phyloP scores from a whole-genome alignment of 768 basidiomycete species.

The Tylopilus felleus region DNA sequence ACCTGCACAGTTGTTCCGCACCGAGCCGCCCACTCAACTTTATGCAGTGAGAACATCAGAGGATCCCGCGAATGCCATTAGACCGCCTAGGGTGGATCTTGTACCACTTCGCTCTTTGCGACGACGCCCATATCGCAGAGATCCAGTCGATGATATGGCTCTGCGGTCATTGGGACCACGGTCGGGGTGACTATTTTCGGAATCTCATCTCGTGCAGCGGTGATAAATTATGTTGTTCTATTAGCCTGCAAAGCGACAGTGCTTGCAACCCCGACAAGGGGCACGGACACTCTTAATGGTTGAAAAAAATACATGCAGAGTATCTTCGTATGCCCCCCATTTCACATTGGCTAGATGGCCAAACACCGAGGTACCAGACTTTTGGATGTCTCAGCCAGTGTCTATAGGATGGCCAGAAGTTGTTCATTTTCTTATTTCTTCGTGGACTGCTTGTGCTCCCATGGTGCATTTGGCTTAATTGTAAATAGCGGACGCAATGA shows the following conservation, averaged over 20 bases:
- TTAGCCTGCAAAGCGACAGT: constrained; percentile 14
- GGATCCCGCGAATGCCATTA: constrained; percentile 16
- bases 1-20: constrained; percentile 28
- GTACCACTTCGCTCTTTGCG: constrained; percentile 56
- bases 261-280: constrained; percentile 6
- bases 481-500: constrained; percentile 8
- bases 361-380: background rate
- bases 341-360: background rate
- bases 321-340: background rate
- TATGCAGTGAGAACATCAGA: constrained; percentile 28
- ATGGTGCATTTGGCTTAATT: constrained; percentile 30
- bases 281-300: constrained; percentile 1
- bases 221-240: constrained; percentile 20
- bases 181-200: constrained; percentile 34
- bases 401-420: background rate
- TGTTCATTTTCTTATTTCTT: background rate
- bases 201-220: constrained; percentile 12
- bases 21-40: constrained; percentile 28
- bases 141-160: constrained; percentile 60
- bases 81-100: constrained; percentile 40
- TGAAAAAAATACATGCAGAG: background rate
- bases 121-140: constrained; percentile 57
- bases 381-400: background rate
- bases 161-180: constrained; percentile 47
- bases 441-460: constrained; percentile 17